Evolutionary conservation across 208 protist species (phyloP).

Genomic region (Borovskyia barvae): DNA sequence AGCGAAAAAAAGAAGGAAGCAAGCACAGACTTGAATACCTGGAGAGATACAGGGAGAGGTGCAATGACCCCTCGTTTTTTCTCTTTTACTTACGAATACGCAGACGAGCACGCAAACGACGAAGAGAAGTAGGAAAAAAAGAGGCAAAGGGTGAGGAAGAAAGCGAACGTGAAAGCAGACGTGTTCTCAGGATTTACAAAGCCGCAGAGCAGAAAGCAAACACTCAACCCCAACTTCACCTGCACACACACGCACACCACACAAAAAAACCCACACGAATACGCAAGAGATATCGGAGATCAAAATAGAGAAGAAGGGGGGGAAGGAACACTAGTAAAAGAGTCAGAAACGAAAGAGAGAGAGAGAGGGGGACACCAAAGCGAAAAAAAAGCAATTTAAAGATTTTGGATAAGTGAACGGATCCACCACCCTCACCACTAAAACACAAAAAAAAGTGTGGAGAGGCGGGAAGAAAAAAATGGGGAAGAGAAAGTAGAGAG

Average conservation of each 20-base stretch:
- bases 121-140: not conserved
- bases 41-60: too few species aligned
- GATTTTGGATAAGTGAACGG: constrained; percentile 2
- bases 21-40: too few species aligned
- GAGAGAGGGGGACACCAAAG: not conserved
- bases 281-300: not conserved
- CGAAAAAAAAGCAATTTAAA: not conserved
- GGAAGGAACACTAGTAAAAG: not conserved
- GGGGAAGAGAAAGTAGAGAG: too few species aligned
- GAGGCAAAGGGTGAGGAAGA: not conserved
- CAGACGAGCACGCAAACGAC: not conserved
- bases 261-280: too few species aligned
- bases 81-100: too few species aligned
- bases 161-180: not conserved
- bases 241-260: too few species aligned
- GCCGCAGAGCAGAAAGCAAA: constrained; percentile 1
- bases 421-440: not conserved
- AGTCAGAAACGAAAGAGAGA: not conserved
- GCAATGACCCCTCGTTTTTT: too few species aligned
- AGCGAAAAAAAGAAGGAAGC: too few species aligned
- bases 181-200: too few species aligned
- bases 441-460: not conserved
- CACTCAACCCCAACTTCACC: too few species aligned
- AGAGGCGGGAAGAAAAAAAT: too few species aligned
- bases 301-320: not conserved